Evolutionary conservation across 108 stramenopile species (phyloP), one percentile per base, ranked within the genome.

Genomic region (Nitzschia sp.): DNA sequence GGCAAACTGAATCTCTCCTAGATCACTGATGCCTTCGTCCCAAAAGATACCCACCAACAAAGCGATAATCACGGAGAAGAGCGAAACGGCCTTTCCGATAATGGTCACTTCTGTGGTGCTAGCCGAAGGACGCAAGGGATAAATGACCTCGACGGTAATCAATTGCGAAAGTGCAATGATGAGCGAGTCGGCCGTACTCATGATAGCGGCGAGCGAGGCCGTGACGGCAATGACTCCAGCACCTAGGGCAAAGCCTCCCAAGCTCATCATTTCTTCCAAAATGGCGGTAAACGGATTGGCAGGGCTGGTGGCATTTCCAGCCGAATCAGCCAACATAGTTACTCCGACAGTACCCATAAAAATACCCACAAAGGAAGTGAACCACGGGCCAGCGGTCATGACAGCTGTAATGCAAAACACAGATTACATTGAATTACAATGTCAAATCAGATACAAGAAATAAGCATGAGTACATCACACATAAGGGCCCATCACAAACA

Each of bases 131-230:
- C n/a, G 47, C 15, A 61, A n/a, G 13, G 79, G 74, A 28, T 72
- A 67, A 27, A 67, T 32, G 5, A 72, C 50, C 55, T 80, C 79
- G 1, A 55, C 60, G 1, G 71, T 72, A 15, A 76, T 33, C 21
- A 76, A 33, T 33, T 80, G 79, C 3, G 70, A 76, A 5, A 53
- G 66, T 32, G 70, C 74, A 53, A 80, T 76, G 38, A 80, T 45
- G 45, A 80, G 65, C 1, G 79, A 80, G 28, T 79, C 78, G 0
- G 68, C 72, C 5, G 78, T 80, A 53, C 68, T 70, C 79, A 80
- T 80, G 29, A 76, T 63, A 9, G 74, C 79, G 35, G 79, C 79
- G 22, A 80, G 45, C 22, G 65, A 61, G 1, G 79, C 63, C 11
- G 75, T 75, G 3, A 71, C 19, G 30, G 73, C 63, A 53, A 80